Conservation (phyloP, 1,139 yeast species). For the Yamadazyma taylorii region DNA sequence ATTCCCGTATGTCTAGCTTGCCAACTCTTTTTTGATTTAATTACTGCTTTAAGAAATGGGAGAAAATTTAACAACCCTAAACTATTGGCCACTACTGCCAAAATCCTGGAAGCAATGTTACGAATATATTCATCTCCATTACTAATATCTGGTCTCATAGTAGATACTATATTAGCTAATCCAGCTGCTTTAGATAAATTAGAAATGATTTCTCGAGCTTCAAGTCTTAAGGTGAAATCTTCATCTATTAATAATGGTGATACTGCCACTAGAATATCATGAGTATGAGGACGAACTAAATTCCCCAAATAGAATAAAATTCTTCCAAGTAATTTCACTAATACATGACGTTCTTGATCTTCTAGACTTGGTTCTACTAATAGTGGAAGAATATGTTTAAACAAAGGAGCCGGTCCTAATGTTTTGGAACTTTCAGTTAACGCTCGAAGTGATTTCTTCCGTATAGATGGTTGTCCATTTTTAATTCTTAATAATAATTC, state of each 20-base stretch:
- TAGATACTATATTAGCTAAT: slow-evolving; percentile 70
- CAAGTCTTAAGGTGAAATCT: slow-evolving; percentile 68
- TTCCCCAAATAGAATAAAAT: slow-evolving; percentile 65
- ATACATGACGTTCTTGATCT: slow-evolving; percentile 80
- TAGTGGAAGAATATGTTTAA: slow-evolving; percentile 71
- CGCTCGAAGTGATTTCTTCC: slow-evolving; percentile 72
- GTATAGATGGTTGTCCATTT: slow-evolving; percentile 67
- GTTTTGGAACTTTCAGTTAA: slow-evolving; percentile 62
- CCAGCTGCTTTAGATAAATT: slow-evolving; percentile 83
- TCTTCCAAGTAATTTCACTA: slow-evolving; percentile 75
- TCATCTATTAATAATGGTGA: slow-evolving; percentile 83
- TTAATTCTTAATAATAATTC: slow-evolving; percentile 66
- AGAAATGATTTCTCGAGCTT: slow-evolving; percentile 78
- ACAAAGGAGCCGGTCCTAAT: slow-evolving; percentile 70
- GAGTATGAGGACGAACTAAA: slow-evolving; percentile 69
- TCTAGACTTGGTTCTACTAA: slow-evolving; percentile 71
- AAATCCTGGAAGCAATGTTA: slow-evolving; percentile 71
- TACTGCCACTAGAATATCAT: slow-evolving; percentile 67
- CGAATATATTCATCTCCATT: slow-evolving; percentile 81
- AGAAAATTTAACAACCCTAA: slow-evolving; percentile 69
- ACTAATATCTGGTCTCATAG: slow-evolving; percentile 80
- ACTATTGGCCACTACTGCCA: slow-evolving; percentile 84
- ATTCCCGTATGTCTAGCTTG: slow-evolving; percentile 87
- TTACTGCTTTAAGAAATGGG: slow-evolving; percentile 83
- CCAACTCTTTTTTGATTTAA: slow-evolving; percentile 79